phyloP scores from a whole-genome alignment of 2,329 filamentous ascomycete species.

The Ascochyta viciae-villosae region DNA sequence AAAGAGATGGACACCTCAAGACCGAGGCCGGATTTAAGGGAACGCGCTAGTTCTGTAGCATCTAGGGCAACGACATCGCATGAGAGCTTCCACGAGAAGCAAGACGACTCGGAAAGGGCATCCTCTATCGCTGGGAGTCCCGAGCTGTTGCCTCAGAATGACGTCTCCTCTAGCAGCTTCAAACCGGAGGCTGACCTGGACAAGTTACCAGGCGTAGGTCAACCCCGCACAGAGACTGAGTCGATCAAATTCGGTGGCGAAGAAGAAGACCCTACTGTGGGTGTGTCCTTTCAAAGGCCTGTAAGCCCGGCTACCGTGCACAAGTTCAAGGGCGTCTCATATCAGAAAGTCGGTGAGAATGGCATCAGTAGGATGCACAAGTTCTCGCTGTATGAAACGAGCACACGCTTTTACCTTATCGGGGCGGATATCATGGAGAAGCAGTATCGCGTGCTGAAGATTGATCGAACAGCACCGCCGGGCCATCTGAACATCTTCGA shows the following conservation, averaged over 20 bases:
- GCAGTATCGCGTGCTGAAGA: constrained; percentile 90
- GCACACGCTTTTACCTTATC: constrained; percentile 90
- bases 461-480: constrained; percentile 84
- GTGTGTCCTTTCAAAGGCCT: constrained; percentile 49
- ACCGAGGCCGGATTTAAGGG: constrained; percentile 29
- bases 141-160: constrained; percentile 31
- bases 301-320: constrained; percentile 50
- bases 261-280: constrained; percentile 50
- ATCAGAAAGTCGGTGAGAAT: constrained; percentile 53
- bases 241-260: constrained; percentile 50
- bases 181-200: constrained; percentile 43
- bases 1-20: constrained; percentile 30
- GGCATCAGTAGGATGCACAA: constrained; percentile 77
- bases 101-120: constrained; percentile 36
- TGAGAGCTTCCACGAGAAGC: constrained; percentile 36
- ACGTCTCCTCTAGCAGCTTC: constrained; percentile 36
- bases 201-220: constrained; percentile 34
- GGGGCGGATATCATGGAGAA: constrained; percentile 90
- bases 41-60: constrained; percentile 34
- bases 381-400: constrained; percentile 97
- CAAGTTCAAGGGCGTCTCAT: constrained; percentile 48
- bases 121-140: constrained; percentile 37
- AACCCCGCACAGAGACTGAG: constrained; percentile 39
- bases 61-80: constrained; percentile 34
- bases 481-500: constrained; percentile 85